Percentiles rank a stretch among this genome's conserved stretches.
Conservation (phyloP, 495 filamentous ascomycete species). For the Penicillium goetzii region DNA sequence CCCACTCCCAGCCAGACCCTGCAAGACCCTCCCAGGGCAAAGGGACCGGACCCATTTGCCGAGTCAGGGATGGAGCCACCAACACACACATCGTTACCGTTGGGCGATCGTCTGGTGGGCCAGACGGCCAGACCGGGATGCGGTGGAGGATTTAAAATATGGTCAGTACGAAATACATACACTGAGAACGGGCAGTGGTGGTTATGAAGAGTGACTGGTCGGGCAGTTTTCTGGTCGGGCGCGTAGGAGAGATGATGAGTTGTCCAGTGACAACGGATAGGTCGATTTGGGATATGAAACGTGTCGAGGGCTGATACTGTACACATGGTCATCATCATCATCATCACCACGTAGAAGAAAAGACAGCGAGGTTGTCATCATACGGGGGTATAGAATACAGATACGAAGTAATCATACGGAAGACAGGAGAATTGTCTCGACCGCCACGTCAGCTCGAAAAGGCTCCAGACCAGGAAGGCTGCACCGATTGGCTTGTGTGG, state of each 20-base stretch:
- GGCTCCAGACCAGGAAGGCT: slow-evolving; percentile 10
- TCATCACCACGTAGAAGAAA: background rate
- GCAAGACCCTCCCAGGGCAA: slow-evolving; percentile 5
- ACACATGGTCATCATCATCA: too few relatives aligned
- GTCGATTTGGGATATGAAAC: background rate
- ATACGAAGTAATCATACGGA: background rate
- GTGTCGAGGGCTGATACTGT: background rate
- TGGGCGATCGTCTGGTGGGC: slow-evolving; percentile 19
- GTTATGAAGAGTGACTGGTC: background rate
- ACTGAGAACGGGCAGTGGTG: background rate
- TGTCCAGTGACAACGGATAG: background rate
- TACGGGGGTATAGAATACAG: background rate
- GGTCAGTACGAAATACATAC: background rate
- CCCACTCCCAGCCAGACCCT: background rate
- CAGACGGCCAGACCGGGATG: slow-evolving; percentile 11
- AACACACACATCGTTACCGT: slow-evolving; percentile 14
- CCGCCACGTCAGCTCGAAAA: slow-evolving; percentile 26
- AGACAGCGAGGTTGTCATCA: background rate
- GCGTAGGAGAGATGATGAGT: slow-evolving; percentile 3
- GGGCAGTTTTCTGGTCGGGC: background rate
- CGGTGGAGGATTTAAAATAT: background rate
- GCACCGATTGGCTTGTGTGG: slow-evolving; percentile 29
- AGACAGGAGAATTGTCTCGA: slow-evolving; percentile 7
- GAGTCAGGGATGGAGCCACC: slow-evolving; percentile 2
- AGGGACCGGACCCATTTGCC: slow-evolving; percentile 8